Percentiles rank a stretch among this genome's conserved stretches.
These are phyloP conservation scores for Picea abies DNA, from an alignment of 83 land plant species.

Conservation along the genomic window DNA sequence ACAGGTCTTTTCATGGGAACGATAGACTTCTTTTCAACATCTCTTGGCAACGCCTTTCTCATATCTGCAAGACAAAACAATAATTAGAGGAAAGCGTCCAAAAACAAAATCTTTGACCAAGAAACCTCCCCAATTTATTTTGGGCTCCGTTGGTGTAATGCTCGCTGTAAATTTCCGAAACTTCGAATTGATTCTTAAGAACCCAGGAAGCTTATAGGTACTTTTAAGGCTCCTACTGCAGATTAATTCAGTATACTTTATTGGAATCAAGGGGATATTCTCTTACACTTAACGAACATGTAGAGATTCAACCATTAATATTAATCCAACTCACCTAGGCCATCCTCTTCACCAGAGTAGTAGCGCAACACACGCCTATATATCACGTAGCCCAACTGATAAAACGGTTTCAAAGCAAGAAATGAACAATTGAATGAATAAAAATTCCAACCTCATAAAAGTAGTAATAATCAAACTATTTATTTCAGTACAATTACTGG, in stretches of 20 bases:
- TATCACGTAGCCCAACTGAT: conserved; percentile 86
- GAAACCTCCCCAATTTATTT: neutral
- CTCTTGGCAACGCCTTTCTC: conserved; percentile 95
- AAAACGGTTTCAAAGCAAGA: neutral
- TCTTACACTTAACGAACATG: neutral
- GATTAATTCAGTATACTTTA: neutral
- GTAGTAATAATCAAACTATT: neutral
- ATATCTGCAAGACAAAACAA: conserved; percentile 73
- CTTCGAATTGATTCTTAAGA: neutral
- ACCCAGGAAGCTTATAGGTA: neutral
- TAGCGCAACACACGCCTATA: conserved; percentile 89
- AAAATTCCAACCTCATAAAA: neutral
- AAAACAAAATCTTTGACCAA: neutral
- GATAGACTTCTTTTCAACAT: conserved; percentile 89
- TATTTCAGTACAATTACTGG: neutral
- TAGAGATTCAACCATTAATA: neutral
- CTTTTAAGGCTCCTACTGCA: neutral
- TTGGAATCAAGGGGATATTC: too few species aligned
- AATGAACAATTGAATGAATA: neutral
- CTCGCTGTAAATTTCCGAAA: neutral
- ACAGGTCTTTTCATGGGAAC: conserved; percentile 83
- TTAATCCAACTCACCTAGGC: conserved; percentile 61
- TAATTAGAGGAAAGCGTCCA: neutral
- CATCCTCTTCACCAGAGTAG: conserved; percentile 97
- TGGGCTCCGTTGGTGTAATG: neutral